Base-by-base conservation (phyloP, 805 yeast genomes). In the Starmerella floris region DNA sequence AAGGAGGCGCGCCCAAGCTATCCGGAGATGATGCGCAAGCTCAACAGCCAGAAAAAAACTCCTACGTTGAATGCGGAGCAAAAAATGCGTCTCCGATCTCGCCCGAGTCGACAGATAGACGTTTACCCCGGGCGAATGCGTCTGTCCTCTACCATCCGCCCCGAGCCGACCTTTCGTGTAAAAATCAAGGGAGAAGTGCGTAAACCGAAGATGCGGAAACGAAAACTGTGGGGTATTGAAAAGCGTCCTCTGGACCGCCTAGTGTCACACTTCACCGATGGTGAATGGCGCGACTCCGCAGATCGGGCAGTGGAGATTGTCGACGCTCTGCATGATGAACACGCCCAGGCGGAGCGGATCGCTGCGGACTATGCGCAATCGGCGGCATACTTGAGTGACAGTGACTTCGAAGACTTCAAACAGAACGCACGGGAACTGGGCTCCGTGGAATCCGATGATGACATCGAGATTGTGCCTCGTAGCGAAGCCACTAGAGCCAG, bases 141-240 rank as follows among this genome's bases (percentile, higher is more conserved):
- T 52, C 65, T 57, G 23, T 65, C 73, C 0, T 64, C 68, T 45
- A 67, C 73, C 22, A 69, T 67, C 45, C 48, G 70, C 30, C 69
- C 70, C 42, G 64, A 42, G 40, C 72, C 77, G 49, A 77, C 93
- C 0, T 66, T 83, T 49, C 69, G 96, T 51, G 69, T 79, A 2
- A 43, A 44, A 40, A 46, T 67, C 65, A 46, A 68, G 72, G 45
- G 74, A 71, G 53, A 83, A 78, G 5, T 70, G 62, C 36, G 61
- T 74, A 41, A 76, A 73, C 59, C 80, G 43, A 73, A 73, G 52
- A 66, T 78, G 51, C 71, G 70, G 52, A 84, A 85, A 62, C 74
- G 78, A 26, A 85, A 85, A 57, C 68, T 91, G 32, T 88, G 98
- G 98, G 97, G 97, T 3, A 70, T 74, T 47, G 85, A 81, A 51